Evolutionary conservation across 2,329 filamentous ascomycete genomes (phyloP), one percentile per base, ranked within the genome.

Genomic region (Talaromyces albobiverticillius): DNA sequence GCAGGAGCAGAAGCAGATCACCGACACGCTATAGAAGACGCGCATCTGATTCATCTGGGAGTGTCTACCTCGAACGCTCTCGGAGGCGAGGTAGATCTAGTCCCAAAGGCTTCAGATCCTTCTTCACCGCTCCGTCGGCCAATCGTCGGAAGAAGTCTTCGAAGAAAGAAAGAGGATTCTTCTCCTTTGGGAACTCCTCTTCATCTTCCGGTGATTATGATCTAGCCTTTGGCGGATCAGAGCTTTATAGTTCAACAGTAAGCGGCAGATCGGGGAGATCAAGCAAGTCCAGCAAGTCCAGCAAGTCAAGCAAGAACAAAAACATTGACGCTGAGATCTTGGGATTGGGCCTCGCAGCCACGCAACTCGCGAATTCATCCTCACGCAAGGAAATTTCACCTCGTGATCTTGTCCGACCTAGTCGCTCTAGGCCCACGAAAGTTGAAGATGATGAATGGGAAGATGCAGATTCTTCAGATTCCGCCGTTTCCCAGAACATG

Each of bases 121-220:
- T 89, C 64, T 88, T 87, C 67, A 81, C 76, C 4, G 76, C 82
- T 5, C 80, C 82, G 13, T 83, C 81, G 8, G 82, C 85, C 60
- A 80, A 79, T 55, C 49, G 52, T n/a, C 66, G 66, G 38, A 72
- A 76, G 60, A 77, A 76, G 53, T 77, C 75, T 59, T 76, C 65
- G 20, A 73, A 71, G 57, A 71, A 71, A 60, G 61, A 76, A 36
- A 70, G 68, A 23, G 78, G 82, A 55, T 78, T 87, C 51, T 76
- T 85, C 40, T 80, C 78, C 54, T 79, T 84, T 61, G 76, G 74
- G 52, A 87, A 85, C 62, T 85, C 82, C 2, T 88, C 85, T 1
- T 86, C 83, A 2, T 87, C 84, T 0, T 87, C 84, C 1, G 76
- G 87, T 52, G 84, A 87, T 67, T 82, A 81, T 18, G 86, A 89